Base-by-base conservation (phyloP, 2,329 filamentous ascomycete species). In the Coniochaeta hoffmannii region DNA sequence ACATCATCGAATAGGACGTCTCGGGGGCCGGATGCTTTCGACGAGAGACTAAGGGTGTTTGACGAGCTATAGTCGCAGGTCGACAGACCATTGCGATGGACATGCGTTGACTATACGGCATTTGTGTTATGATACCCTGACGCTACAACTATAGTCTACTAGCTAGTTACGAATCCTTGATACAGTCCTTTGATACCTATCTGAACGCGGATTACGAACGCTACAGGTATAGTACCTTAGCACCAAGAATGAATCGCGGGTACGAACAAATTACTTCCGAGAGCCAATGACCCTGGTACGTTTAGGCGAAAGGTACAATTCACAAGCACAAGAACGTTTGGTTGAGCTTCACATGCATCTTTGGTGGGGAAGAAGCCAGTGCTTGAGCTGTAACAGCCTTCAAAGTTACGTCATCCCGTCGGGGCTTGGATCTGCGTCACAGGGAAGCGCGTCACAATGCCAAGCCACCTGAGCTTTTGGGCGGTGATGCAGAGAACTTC, bases 41-140 rank as follows among this genome's bases (percentile, higher is more conserved):
- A 68, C 15, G 75, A 76, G 55, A 64, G 67, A 56, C 62, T 78
- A 41, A 69, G 71, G 54, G 68, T 66, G 17, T 76, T 79, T 64
- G 76, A 79, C 56, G 76, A 79, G 66, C 63, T 79, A 53, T 79
- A 15, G n/a, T 7, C 19, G 24, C n/a, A 28, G 41, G 19, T n/a
- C n/a, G n/a, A n/a, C n/a, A n/a, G n/a, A n/a, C n/a, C n/a, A n/a
- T n/a, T n/a, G n/a, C n/a, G n/a, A n/a, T n/a, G n/a, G n/a, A n/a
- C n/a, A 46, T 46, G 24, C 44, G 28, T 55, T 26, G 34, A 38
- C 44, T 50, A 31, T 50, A 34, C 34, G 41, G 12, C 24, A 46
- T 26, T 41, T 46, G 22, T n/a, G 24, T 46, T 26, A 46, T 46
- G 41, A 46, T 46, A 28, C 41, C 41, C 41, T 15, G 24, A 28